Evolutionary conservation across 2,329 filamentous ascomycete species (phyloP), one percentile per base, ranked within the genome.

Genomic region (Beauveria australis): DNA sequence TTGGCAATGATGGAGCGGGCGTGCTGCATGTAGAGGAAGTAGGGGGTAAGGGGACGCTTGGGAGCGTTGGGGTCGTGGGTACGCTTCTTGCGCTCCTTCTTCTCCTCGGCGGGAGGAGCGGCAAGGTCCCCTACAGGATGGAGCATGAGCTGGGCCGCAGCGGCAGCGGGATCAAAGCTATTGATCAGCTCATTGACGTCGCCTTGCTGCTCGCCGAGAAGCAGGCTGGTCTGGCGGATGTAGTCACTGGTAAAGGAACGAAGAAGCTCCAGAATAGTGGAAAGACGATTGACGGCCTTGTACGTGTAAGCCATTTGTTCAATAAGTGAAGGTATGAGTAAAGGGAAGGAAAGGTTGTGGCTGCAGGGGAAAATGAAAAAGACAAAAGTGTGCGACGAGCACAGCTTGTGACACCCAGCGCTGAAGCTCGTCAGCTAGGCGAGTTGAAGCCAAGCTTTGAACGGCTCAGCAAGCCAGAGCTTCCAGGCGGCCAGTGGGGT

Each of bases 21-120:
- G 65, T 89, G 88, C 74, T 95, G 89, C 81, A 96, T 91, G 79
- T 92, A 97, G 63, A 97, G 79, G 80, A 97, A 96, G 79, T 95
- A 97, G 2, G 93, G 92, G 6, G 93, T 97, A 70, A 97, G 76
- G 9, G 93, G 92, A 55, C 92, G 87, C 84, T 97, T 97, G 63
- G 93, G 93, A 7, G 92, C 92, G 74, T 96, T 96, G 67, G 92
- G 92, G 73, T 97, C 93, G 70, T 89, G 87, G 47, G 86, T 86
- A 63, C 87, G 85, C 81, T 92, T 92, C 82, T 94, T 93, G 75
- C 89, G 88, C 81, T 94, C 92, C 82, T 92, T 92, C 82, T 91
- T 89, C 73, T 86, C 85, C 69, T 86, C 83, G 10, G 78, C 81
- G 1, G 75, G 76, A 26, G 81, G 79, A 14, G 73, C 74, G 37